Evolutionary conservation across 1,139 yeast genomes (phyloP), one percentile per base, ranked within the genome.

Genomic region (Yamadazyma songkhlaensis): DNA sequence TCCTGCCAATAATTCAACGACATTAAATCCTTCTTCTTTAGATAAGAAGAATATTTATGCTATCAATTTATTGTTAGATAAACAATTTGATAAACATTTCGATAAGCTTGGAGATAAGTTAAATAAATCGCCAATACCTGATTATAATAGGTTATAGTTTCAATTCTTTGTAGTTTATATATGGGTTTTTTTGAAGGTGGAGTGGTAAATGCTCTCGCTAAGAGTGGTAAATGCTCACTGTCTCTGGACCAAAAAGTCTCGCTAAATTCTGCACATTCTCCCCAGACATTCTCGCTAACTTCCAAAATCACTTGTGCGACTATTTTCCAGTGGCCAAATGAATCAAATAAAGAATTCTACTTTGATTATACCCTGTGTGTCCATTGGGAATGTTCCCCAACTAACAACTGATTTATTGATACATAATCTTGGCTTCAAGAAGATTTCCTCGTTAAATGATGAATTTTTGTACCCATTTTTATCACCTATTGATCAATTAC

Each of bases 371-470:
- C 97, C 97, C 0, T 63, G 90, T 0, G 85, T 92, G 0, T 81
- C 96, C 3, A 75, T 88, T 12, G 97, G 95, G 5, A 92, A 90
- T 54, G 84, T 89, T 3, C 95, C 97, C 0, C 98, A 92, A 57
- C 65, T 90, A 37, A 64, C 94, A 0, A 62, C 78, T 5, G 97
- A 90, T 58, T 66, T 90, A 28, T 62, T 92, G 29, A 64, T 89
- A 12, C 85, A 84, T 50, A 80, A 84, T 2, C 63, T 74, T 25
- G 68, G 66, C 2, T 74, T 84, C 40, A 46, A 60, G 37, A 74
- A 72, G 34, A 65, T 82, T 5, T 79, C 77, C 4, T 57, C 74
- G 14, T 59, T 89, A 25, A 83, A 84, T 51, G 80, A 79, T 36
- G 57, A 65, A 3, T 77, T 70, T 49, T 59, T 89, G 17, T 86